Base-by-base conservation (phyloP, 78 protist genomes). In the Bigelowiella natans region DNA sequence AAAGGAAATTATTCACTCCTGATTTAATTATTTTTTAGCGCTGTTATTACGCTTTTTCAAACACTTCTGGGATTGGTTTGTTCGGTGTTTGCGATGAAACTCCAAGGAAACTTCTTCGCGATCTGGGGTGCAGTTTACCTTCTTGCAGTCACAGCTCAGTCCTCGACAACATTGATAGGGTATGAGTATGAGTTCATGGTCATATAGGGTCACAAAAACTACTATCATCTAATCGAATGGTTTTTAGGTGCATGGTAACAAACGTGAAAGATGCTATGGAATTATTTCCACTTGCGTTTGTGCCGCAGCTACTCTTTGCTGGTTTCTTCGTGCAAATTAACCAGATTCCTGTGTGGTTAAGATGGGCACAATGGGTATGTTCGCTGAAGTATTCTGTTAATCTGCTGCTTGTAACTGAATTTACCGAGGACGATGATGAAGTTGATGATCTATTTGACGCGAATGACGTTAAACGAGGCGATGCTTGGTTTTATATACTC, bases 351-450 rank as follows among this genome's bases (percentile, higher is more conserved):
- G 36, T 31, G 36, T 86, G 36, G 39, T 2, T 93, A 37, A 90
- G 93, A 36, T 93, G 95, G 95, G 86, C 37, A 31, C 93, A 93
- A 92, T 92, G 30, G 40, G 28, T 88, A 39, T 87, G 88, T 88
- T 34, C 40, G 7, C 89, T 93, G 39, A 91, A 89, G 89, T 93
- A 85, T 86, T 90, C 39, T 34, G 63, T 91, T 37, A 90, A 87
- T 91, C 92, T 93, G 37, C 0, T 34, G 38, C 0, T 36, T 30
- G 18, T 90, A 73, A 18, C 18, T 51, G 73, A 51, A 51, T 51
- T 51, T 51, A 18, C 7, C 7, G 73, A 18, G 34, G 73, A 51
- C 73, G 73, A 51, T 18, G 18, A 18, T 18, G 82, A n/a, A 37
- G 90, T 73, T n/a, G 39, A n/a, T 1, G 30, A 0, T 1, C 1